phyloP scores from a whole-genome alignment of 768 basidiomycete genomes.

The Suillus lakei region DNA sequence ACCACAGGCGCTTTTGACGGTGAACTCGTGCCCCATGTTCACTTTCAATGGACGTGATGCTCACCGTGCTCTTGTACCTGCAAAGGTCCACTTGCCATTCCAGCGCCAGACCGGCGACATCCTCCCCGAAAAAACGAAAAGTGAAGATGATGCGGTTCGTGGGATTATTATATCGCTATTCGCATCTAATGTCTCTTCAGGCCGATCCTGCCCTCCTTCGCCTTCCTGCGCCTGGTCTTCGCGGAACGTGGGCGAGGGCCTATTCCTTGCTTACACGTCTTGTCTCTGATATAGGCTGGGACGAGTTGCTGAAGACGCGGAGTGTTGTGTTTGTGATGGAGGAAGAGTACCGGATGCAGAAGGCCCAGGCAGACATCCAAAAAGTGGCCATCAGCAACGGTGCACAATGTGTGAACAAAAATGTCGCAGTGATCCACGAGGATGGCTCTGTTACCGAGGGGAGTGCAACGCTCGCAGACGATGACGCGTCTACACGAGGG shows the following conservation, averaged over 20 bases:
- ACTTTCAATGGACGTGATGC: conserved; percentile 96
- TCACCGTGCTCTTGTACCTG: conserved; percentile 81
- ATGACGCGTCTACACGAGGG: conserved; percentile 73
- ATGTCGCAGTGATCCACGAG: conserved; percentile 58
- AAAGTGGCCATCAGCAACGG: conserved; percentile 27
- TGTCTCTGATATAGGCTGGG: conserved; percentile 97
- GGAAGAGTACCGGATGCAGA: conserved; percentile 98
- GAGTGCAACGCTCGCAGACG: conserved; percentile 48
- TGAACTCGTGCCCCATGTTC: conserved; percentile 99
- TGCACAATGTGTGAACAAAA: conserved; percentile 27
- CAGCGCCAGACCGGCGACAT: conserved; percentile 88
- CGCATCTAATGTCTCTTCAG: conserved; percentile 38
- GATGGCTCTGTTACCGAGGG: conserved; percentile 55
- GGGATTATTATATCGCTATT: not conserved
- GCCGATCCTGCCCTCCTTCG: conserved; percentile 93
- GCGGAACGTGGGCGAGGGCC: conserved; percentile 95
- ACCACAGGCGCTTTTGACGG: conserved; percentile 75
- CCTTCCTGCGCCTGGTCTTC: conserved; percentile 91
- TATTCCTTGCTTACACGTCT: conserved; percentile 90
- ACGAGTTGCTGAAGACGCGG: conserved; percentile 94
- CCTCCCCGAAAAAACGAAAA: conserved; percentile 80
- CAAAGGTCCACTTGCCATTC: conserved; percentile 85
- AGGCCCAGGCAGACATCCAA: conserved; percentile 75
- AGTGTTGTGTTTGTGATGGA: conserved; percentile 99
- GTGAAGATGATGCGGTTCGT: conserved; percentile 82